phyloP scores from a whole-genome alignment of 2,329 filamentous ascomycete genomes.

The Fonsecaea pugnacius region DNA sequence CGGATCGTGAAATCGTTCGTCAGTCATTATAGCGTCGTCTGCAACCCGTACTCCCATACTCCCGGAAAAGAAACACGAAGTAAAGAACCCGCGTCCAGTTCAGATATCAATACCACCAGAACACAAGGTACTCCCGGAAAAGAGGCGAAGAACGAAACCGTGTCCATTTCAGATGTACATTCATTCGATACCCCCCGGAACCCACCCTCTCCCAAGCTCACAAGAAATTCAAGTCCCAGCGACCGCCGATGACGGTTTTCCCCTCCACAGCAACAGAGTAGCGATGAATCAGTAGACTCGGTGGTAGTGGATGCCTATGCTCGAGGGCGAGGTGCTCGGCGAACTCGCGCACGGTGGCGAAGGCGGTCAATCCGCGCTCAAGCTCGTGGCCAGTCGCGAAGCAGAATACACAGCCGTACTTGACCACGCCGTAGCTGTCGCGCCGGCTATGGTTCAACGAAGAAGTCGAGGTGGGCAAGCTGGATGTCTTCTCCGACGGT shows the following conservation, averaged over 20 bases:
- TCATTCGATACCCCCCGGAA: background rate
- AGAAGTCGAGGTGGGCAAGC: background rate
- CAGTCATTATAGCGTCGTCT: background rate
- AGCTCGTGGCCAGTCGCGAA: constrained; percentile 31
- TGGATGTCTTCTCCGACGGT: constrained; percentile 15
- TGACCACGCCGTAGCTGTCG: constrained; percentile 10
- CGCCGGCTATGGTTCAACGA: background rate
- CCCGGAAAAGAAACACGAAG: background rate
- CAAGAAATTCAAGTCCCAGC: constrained; percentile 37
- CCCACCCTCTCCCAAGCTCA: constrained; percentile 11
- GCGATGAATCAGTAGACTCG: constrained; percentile 33
- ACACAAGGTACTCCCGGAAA: no score
- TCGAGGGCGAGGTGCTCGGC: constrained; percentile 32
- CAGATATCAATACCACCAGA: no score
- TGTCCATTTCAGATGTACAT: background rate
- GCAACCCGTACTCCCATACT: background rate
- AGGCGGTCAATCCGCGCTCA: constrained; percentile 24
- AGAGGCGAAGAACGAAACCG: background rate
- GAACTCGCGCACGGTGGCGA: constrained; percentile 28
- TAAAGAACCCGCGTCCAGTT: no score
- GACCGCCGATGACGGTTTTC: constrained; percentile 25
- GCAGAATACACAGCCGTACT: constrained; percentile 38
- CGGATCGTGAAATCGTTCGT: background rate
- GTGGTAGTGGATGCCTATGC: constrained; percentile 28
- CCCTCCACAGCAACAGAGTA: constrained; percentile 34